Base-by-base conservation (phyloP, 2,329 filamentous ascomycete genomes). In the Colletotrichum camelliae region DNA sequence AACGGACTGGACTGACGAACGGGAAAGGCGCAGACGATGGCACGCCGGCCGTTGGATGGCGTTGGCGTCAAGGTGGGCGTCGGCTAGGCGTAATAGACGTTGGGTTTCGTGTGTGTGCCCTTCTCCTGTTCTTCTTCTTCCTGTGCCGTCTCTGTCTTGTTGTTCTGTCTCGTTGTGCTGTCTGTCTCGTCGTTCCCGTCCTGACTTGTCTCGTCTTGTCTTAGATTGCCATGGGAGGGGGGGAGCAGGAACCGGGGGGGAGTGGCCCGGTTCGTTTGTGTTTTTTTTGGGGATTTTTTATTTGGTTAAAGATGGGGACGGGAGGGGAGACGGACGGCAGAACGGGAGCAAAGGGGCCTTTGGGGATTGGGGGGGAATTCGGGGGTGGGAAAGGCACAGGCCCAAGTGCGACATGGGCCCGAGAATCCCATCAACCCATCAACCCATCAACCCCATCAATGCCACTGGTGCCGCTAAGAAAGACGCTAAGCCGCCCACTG, bases 201-300 rank as follows among this genome's bases (percentile, higher is more conserved):
- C 43, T 58, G 31, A 60, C 48, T 60, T 61, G 68, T 66, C 62
- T 75, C 69, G 37, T 67, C 61, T 75, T 62, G 72, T 72, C 72
- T 67, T 67, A 55, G 72, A 55, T 60, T 55, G 67, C n/a, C 55
- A 52, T 21, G n/a, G 35, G 52, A n/a, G 31, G 43, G 13, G 13
- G 43, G 65, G 8, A 43, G 57, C 13, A 35, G 18, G 29, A 21
- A 9, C 10, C 24, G 29, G 27, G 24, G 24, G 29, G 31, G 13
- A 29, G 71, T 62, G 8, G 70, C 64, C n/a, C 65, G 62, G 52
- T 39, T 58, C 33, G 43, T 29, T 7, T n/a, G 57, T 62, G 64
- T 31, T 39, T 29, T 29, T 29, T 35, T 60, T 24, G 33, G 48
- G 62, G 67, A 62, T 62, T 62, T 61, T 52, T 3, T 6, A 7